Evolutionary conservation across 1,284 basidiomycete genomes (phyloP).

Genomic region (Cutaneotrichosporon spelunceum): DNA sequence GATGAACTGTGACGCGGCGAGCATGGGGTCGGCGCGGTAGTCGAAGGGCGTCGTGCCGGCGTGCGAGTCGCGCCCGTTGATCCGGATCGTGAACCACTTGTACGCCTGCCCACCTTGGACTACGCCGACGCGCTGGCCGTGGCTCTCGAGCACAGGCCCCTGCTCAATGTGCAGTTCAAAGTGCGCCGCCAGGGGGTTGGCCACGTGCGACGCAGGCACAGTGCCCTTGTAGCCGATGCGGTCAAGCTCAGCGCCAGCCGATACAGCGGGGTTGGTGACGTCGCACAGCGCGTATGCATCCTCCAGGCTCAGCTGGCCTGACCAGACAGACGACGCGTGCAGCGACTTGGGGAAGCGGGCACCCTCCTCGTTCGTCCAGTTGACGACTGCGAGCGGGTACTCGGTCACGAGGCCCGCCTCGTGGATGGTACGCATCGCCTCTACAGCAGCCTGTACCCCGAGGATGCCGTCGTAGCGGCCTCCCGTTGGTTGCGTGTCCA

Average conservation of each 20-base stretch:
- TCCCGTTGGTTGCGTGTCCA: conserved; percentile 39
- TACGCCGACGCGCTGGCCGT: conserved; percentile 24
- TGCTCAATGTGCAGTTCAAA: conserved; percentile 43
- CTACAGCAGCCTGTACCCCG: conserved; percentile 30
- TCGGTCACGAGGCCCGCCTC: conserved; percentile 20
- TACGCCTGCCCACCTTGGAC: conserved; percentile 36
- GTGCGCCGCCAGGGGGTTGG: conserved; percentile 32
- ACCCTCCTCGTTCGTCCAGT: conserved; percentile 35
- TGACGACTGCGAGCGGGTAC: conserved; percentile 25
- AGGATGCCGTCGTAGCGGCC: conserved; percentile 41
- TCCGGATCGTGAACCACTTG: conserved; percentile 30
- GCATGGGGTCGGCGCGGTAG: conserved; percentile 28
- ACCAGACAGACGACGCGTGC: conserved; percentile 30
- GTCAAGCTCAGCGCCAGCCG: conserved; percentile 20
- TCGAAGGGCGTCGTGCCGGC: conserved; percentile 34
- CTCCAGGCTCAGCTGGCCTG: conserved; percentile 12
- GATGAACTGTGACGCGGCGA: conserved; percentile 21
- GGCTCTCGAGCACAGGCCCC: conserved; percentile 32
- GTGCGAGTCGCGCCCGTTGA: conserved; percentile 30
- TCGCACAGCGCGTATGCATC: conserved; percentile 15
- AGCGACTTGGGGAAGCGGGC: conserved; percentile 22
- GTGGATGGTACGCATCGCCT: conserved; percentile 26
- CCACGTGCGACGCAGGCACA: conserved; percentile 7
- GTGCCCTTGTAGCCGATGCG: conserved; percentile 21
- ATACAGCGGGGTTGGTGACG: conserved; percentile 17